Evolutionary conservation across 2,329 filamentous ascomycete species (phyloP), one percentile per base, ranked within the genome.

Genomic region (Cadophora luteo-olivacea): DNA sequence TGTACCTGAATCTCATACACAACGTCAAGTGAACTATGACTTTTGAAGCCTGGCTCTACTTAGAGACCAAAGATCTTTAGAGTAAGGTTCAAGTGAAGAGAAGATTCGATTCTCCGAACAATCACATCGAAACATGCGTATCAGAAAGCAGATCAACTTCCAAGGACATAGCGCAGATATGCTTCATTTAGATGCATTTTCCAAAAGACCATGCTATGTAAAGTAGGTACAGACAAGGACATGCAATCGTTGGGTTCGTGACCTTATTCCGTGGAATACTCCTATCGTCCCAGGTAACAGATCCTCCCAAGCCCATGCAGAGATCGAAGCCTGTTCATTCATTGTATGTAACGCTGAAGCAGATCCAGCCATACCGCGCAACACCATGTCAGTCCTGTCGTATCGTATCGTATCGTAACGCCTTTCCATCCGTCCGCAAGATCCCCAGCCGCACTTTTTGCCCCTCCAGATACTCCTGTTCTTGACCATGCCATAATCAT

Each of bases 401-500:
- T 16, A 22, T 33, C 25, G 14, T n/a, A 64, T 33, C 25, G 14
- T n/a, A 64, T 22, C 14, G n/a, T 41, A 64, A 64, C 62, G 62
- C 62, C 62, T 22, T 25, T 25, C 62, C 52, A 57, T 55, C 9
- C 33, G 14, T 41, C 24, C 25, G 7, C 57, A 19, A 19, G 19
- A 55, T 54, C 22, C 49, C 32, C n/a, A 8, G 6, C 45, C 61
- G 2, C 14, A 25, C 5, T 7, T 63, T 60, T 52, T 38, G 29
- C 48, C 45, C 5, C 32, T 51, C 61, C 29, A 45, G 16, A 11
- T 49, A 49, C 45, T 49, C 45, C 45, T 6, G 4, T 6, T 5
- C 25, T 33, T 11, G 14, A 33, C 66, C 51, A 62, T 16, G 3
- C 25, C 14, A 29, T 33, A 4, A 33, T 66, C 38, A 62, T 79